phyloP scores from a whole-genome alignment of 2,329 filamentous ascomycete genomes.

The Paramyrothecium sp. region DNA sequence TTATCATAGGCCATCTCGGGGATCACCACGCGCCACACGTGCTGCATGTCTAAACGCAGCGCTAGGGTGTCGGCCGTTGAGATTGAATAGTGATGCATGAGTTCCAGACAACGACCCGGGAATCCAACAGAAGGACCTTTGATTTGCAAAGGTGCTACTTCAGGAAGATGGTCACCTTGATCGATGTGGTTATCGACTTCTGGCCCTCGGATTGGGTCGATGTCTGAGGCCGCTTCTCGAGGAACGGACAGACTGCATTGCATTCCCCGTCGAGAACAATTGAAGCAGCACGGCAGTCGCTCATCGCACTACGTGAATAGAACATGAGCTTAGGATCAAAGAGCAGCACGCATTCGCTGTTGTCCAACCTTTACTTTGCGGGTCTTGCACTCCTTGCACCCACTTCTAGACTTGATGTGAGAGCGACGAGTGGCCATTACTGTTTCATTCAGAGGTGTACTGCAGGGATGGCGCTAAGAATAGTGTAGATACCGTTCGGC shows the following conservation, averaged over 20 bases:
- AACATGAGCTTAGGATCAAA: background rate
- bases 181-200: too few relatives aligned
- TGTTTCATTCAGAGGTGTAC: too few relatives aligned
- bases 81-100: background rate
- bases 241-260: background rate
- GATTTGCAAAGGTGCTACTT: background rate
- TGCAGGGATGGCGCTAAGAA: too few relatives aligned
- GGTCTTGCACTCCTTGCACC: background rate
- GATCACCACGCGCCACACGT: background rate
- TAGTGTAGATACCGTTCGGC: too few relatives aligned
- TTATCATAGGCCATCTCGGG: background rate
- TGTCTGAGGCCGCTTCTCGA: background rate
- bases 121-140: background rate
- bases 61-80: background rate
- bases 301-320: background rate
- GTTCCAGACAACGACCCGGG: background rate
- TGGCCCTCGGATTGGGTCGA: background rate
- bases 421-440: background rate
- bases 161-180: background rate
- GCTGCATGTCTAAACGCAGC: background rate
- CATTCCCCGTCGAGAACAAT: background rate
- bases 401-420: background rate
- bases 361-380: background rate
- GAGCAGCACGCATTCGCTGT: background rate
- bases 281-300: background rate